Conservation (phyloP, 1,284 basidiomycete genomes). For the Ganoderma resinaceum region DNA sequence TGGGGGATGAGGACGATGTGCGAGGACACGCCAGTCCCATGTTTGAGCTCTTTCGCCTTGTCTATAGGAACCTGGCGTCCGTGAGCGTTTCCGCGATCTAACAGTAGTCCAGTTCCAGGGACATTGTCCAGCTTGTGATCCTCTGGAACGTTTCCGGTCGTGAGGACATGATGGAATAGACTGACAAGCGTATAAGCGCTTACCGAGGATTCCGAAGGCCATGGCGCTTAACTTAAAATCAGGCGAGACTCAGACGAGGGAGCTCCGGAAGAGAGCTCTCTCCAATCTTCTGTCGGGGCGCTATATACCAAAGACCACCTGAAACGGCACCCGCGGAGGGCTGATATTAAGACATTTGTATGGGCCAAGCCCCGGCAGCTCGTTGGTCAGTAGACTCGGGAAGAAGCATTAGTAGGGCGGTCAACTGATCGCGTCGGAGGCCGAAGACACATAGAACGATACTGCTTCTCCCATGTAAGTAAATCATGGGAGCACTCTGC, state of each 20-base stretch:
- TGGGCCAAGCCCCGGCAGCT: neutral
- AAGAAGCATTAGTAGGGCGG: neutral
- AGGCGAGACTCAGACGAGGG: neutral
- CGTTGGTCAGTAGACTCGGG: neutral
- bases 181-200: constrained; percentile 8
- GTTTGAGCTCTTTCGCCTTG: constrained; percentile 44
- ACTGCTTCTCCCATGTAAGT: constrained; percentile 1
- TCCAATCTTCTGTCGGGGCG: too few species aligned
- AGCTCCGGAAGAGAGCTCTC: neutral
- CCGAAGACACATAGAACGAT: neutral
- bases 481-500: constrained; percentile 1
- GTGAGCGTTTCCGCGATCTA: constrained; percentile 45
- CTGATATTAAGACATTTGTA: neutral
- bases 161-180: neutral
- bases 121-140: constrained; percentile 29
- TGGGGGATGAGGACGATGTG: constrained; percentile 54
- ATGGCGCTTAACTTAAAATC: constrained; percentile 31
- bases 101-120: constrained; percentile 51
- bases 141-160: constrained; percentile 29
- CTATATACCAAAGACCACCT: neutral
- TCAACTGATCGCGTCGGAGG: constrained; percentile 3
- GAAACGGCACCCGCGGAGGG: neutral
- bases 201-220: constrained; percentile 50
- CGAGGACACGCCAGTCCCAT: constrained; percentile 46
- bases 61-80: constrained; percentile 45